Evolutionary conservation across 1,284 basidiomycete species (phyloP).

Genomic region (Leccinum angustisporum): DNA sequence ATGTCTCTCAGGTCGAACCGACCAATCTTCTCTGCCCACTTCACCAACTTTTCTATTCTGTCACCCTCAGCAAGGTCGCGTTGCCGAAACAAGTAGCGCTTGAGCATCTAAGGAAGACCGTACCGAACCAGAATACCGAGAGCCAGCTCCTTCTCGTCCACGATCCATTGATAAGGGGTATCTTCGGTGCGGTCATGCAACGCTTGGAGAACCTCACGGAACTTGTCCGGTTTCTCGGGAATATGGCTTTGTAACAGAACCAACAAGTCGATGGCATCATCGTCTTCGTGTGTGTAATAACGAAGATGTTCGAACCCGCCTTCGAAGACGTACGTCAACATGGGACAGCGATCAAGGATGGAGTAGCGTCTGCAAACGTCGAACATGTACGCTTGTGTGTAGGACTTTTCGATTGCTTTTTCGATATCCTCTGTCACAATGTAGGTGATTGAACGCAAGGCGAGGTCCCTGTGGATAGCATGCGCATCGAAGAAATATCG

Average conservation of each 20-base stretch:
- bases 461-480: conserved; percentile 29
- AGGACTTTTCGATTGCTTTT: conserved; percentile 23
- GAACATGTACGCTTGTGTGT: conserved; percentile 30
- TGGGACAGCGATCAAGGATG: conserved; percentile 29
- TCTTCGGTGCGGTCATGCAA: conserved; percentile 27
- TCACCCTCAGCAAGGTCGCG: conserved; percentile 22
- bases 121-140: conserved; percentile 27
- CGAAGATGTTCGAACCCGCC: conserved; percentile 31
- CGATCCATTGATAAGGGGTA: conserved; percentile 28
- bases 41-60: conserved; percentile 16
- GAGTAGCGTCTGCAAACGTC: conserved; percentile 27
- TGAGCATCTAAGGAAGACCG: conserved; percentile 31
- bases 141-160: conserved; percentile 28
- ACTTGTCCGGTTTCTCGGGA: conserved; percentile 23
- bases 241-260: conserved; percentile 23
- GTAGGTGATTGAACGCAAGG: conserved; percentile 32
- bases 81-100: conserved; percentile 26
- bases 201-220: conserved; percentile 25
- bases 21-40: conserved; percentile 24
- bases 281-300: conserved; percentile 29
- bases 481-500: conserved; percentile 27
- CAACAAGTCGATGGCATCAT: conserved; percentile 28
- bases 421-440: conserved; percentile 30
- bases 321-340: conserved; percentile 33
- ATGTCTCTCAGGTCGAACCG: conserved; percentile 27